These are phyloP conservation scores for Beverwykella pulmonaria DNA, from an alignment of 495 filamentous ascomycete species.

Conservation along the genomic window DNA sequence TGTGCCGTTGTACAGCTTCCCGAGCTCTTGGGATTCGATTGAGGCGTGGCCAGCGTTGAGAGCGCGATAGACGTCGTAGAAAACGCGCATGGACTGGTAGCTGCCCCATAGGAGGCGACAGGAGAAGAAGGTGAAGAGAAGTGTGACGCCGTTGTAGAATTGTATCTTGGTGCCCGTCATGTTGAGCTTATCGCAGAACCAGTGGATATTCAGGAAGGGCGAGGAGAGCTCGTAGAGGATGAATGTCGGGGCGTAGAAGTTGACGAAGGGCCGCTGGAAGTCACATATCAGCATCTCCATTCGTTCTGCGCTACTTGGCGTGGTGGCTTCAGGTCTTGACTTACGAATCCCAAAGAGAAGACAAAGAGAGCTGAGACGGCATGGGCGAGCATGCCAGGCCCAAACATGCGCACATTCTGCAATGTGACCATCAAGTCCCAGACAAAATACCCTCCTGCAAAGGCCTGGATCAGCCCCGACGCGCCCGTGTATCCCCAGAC, in stretches of 20 bases:
- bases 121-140: conserved; percentile 76
- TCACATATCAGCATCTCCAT: not conserved
- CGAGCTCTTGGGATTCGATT: conserved; percentile 6
- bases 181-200: conserved; percentile 97
- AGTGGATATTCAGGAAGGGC: conserved; percentile 69
- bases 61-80: conserved; percentile 76
- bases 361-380: conserved; percentile 82
- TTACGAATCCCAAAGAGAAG: conserved; percentile 89
- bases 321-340: conserved; percentile 62
- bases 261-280: conserved; percentile 71
- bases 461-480: conserved; percentile 77
- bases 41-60: conserved; percentile 18
- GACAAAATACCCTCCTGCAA: conserved; percentile 92
- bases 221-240: conserved; percentile 92
- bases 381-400: conserved; percentile 85
- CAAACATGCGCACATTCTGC: conserved; percentile 76
- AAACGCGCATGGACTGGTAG: conserved; percentile 75
- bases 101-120: conserved; percentile 92
- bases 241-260: conserved; percentile 88
- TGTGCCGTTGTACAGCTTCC: conserved; percentile 18
- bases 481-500: conserved; percentile 87
- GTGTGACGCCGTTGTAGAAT: conserved; percentile 81
- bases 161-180: conserved; percentile 83
- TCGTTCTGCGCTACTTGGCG: conserved; percentile 56
- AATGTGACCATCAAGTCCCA: conserved; percentile 84